Evolutionary conservation across 345 rosid genomes (phyloP).

Genomic region (Draba incana): DNA sequence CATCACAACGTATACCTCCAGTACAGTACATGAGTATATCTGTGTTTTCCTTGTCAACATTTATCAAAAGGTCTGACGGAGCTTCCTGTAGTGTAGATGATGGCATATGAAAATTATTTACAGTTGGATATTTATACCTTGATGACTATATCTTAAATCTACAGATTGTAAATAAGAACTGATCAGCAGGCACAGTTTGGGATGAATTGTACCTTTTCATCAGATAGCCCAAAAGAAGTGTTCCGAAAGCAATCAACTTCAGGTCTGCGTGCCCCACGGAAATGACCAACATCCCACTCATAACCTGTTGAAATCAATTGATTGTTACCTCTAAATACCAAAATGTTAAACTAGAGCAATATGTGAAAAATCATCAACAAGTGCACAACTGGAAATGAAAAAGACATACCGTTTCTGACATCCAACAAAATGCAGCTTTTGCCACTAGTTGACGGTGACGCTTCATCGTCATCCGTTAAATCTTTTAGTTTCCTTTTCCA

Average conservation of each 20-base stretch:
- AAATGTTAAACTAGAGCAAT: constrained; percentile 14
- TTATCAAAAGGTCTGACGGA: constrained; percentile 70
- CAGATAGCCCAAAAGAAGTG: constrained; percentile 71
- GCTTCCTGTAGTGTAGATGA: constrained; percentile 47
- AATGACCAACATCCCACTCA: constrained; percentile 99
- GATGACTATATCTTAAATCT: background rate
- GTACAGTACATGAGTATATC: constrained; percentile 91
- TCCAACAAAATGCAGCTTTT: constrained; percentile 65
- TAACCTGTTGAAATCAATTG: constrained; percentile 60
- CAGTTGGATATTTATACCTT: constrained; percentile 1
- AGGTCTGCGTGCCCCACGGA: constrained; percentile 74
- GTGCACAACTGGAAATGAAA: constrained; percentile 1
- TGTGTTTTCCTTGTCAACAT: constrained; percentile 70
- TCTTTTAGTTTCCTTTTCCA: constrained; percentile 76
- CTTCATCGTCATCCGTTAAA: constrained; percentile 34
- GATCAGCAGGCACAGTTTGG: background rate
- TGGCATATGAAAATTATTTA: background rate
- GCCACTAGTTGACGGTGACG: constrained; percentile 38
- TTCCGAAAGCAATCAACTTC: constrained; percentile 90
- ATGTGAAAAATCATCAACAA: constrained; percentile 5
- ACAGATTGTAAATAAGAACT: background rate
- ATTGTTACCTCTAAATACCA: constrained; percentile 22
- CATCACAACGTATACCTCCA: constrained; percentile 97
- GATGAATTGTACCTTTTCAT: constrained; percentile 54
- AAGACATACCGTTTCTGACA: constrained; percentile 78